A percentile compares a stretch with the other conserved stretches of the same genome.
Conservation (phyloP, 495 filamentous ascomycete genomes). For the Penicillium egyptiacum region DNA sequence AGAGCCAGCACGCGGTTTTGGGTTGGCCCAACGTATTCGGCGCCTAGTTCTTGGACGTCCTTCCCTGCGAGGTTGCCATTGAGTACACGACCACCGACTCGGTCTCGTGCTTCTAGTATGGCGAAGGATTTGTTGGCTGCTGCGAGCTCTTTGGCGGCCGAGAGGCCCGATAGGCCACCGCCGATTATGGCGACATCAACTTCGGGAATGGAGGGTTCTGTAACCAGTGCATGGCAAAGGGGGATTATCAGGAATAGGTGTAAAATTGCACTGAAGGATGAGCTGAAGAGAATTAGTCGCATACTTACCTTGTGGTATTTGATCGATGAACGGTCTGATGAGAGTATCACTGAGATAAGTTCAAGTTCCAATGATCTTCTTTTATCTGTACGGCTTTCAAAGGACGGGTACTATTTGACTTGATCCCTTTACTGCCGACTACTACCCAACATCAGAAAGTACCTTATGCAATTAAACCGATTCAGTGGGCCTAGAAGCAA, state of each 20-base stretch:
- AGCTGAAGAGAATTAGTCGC: not conserved
- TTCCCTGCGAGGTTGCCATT: conserved; percentile 5
- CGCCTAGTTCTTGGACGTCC: conserved; percentile 14
- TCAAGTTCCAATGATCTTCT: not conserved
- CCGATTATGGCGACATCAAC: conserved; percentile 25
- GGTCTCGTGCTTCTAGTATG: conserved; percentile 25
- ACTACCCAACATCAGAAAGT: not conserved
- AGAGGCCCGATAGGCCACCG: conserved; percentile 24
- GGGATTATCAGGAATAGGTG: not conserved
- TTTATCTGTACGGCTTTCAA: not conserved
- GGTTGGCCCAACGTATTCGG: conserved; percentile 19
- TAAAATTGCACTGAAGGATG: not conserved
- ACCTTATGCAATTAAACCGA: not conserved
- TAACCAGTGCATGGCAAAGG: not conserved
- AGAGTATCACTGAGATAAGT: not conserved
- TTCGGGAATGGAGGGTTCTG: not conserved
- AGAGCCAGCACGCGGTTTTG: conserved; percentile 19
- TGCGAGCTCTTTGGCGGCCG: conserved; percentile 18
- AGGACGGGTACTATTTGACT: not conserved
- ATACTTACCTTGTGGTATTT: not conserved
- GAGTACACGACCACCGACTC: conserved; percentile 22
- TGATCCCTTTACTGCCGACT: not conserved
- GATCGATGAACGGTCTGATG: too few relatives aligned
- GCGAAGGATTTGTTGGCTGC: conserved; percentile 16
- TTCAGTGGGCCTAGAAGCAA: not conserved